Base-by-base conservation (phyloP, 768 basidiomycete genomes). In the Tulasnella sp. region DNA sequence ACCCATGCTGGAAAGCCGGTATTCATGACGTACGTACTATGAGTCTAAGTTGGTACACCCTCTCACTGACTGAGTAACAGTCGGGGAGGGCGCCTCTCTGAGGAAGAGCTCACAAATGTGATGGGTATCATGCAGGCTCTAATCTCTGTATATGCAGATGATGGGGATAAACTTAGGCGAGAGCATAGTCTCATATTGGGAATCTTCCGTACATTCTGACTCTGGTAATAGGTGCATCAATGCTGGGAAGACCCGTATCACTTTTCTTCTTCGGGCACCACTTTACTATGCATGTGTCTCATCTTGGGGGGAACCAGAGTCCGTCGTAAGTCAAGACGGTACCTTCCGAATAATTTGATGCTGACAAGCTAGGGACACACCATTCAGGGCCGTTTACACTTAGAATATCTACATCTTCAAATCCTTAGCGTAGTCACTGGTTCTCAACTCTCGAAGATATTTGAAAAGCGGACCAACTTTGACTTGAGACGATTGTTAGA, bases 1-100 rank as follows among this genome's bases (percentile, higher is more conserved):
- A 97, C 94, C 0, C 84, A 94, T 63, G 96, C 96, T 29, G 96
- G 96, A 27, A 98, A 99, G 71, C 94, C 94, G n/a, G 93, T 99
- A 10, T 99, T 88, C 68, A 77, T 83, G 44, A 90, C 88, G 93
- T 88, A 70, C 61, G 75, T 65, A 17, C 26, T 17, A 60, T 3
- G 21, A 58, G 10, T 10, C 34, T 55, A 21, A 23, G 24, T 11
- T 15, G 11, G 21, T 11, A 15, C 9, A 9, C 32, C 3, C 15
- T 10, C 13, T 61, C 23, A 4, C 15, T 43, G 13, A 17, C 29
- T 19, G n/a, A 29, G n/a, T 26, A 24, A n/a, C 34, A 24, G 29
- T 26, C 7, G 29, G 42, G n/a, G 17, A 32, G 24, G 19, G n/a
- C 21, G 26, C 13, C 24, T 32, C 26, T 13, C 27, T 48, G 65